A percentile compares a stretch with the other conserved stretches of the same genome.
Evolutionary conservation across 345 rosid genomes (phyloP).

Genomic region (Eucalyptus grandis): DNA sequence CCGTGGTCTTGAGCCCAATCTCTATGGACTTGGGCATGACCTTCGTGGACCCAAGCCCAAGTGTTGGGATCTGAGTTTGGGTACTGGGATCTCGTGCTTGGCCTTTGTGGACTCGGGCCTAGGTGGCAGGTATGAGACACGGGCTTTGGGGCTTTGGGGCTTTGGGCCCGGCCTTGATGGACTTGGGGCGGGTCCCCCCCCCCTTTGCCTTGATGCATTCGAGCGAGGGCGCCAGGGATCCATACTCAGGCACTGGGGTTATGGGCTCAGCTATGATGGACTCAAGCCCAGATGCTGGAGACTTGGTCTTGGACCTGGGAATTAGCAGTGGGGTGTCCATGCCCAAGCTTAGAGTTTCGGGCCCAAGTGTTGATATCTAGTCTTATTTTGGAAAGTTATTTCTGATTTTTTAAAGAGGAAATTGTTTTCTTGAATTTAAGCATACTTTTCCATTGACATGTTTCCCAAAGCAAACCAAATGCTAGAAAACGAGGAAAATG

Average conservation of each 20-base stretch:
- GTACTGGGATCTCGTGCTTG: not conserved
- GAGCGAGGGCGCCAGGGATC: not conserved
- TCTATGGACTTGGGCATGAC: not conserved
- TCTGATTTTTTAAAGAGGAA: not conserved
- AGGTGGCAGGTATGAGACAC: no score
- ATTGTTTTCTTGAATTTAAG: not conserved
- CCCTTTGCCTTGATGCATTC: no score
- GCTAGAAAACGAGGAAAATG: not conserved
- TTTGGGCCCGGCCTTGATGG: no score
- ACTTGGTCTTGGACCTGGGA: not conserved
- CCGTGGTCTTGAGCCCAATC: not conserved
- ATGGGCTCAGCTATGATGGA: not conserved
- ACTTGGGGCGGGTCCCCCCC: no score
- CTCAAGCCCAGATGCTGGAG: no score
- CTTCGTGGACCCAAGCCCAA: not conserved
- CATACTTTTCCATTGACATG: not conserved
- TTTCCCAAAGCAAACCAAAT: not conserved
- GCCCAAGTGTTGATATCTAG: not conserved
- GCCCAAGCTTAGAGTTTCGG: not conserved
- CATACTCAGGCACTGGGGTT: no score
- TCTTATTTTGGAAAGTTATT: not conserved
- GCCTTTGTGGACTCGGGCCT: not conserved
- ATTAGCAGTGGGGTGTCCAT: not conserved
- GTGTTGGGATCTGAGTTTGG: not conserved
- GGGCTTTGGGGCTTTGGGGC: no score